A percentile compares a stretch with the other conserved stretches of the same genome.
phyloP scores from a whole-genome alignment of 495 filamentous ascomycete species.

The Pyrenopolyporus hunteri region DNA sequence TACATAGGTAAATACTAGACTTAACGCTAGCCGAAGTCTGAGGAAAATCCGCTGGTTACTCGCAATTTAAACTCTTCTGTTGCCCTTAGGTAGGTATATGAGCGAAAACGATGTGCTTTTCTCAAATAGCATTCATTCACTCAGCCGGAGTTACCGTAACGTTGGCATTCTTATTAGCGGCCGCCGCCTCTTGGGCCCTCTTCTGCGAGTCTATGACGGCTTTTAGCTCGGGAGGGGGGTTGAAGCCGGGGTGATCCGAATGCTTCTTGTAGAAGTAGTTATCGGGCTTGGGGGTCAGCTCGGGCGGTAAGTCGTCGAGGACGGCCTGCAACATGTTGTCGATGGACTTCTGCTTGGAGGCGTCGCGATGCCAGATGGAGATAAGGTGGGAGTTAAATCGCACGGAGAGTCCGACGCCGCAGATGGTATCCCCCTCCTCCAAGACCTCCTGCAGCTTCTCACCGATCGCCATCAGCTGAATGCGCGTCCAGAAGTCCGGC shows the following conservation, averaged over 20 bases:
- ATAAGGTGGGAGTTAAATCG: slow-evolving; percentile 80
- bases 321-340: slow-evolving; percentile 71
- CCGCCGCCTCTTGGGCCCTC: slow-evolving; percentile 47
- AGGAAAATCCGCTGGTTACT: not conserved
- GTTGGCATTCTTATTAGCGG: slow-evolving; percentile 36
- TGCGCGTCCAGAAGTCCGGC: slow-evolving; percentile 77
- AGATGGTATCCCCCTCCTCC: slow-evolving; percentile 79
- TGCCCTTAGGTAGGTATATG: no score
- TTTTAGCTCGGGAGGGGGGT: slow-evolving; percentile 57
- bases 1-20: not conserved
- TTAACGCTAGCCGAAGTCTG: not conserved
- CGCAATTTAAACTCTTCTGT: no score
- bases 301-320: slow-evolving; percentile 68
- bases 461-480: slow-evolving; percentile 81
- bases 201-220: slow-evolving; percentile 56
- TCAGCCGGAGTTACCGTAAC: slow-evolving; percentile 21
- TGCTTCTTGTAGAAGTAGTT: slow-evolving; percentile 74
- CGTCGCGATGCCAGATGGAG: slow-evolving; percentile 86
- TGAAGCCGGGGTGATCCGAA: slow-evolving; percentile 63
- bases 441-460: slow-evolving; percentile 80
- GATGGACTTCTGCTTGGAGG: slow-evolving; percentile 72
- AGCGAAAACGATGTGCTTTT: no score
- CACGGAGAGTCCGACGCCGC: slow-evolving; percentile 73
- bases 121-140: not conserved
- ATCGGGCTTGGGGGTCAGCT: slow-evolving; percentile 69